phyloP scores from a whole-genome alignment of 352 stramenopile genomes.

The Pythium brachiatum region DNA sequence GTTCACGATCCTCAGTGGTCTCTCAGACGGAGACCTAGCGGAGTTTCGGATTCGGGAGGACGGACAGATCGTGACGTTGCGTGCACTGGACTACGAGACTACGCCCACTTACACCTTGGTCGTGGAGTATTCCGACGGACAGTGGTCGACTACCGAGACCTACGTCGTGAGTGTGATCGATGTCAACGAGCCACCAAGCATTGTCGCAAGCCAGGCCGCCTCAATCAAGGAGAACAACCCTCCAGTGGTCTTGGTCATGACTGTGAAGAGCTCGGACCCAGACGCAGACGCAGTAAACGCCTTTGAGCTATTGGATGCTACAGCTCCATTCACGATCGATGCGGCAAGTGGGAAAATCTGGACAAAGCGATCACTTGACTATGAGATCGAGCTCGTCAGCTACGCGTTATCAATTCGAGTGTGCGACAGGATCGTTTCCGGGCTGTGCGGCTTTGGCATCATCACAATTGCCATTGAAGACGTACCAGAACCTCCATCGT shows the following conservation, averaged over 20 bases:
- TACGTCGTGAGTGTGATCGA: conserved; percentile 40
- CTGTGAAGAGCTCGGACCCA: conserved; percentile 32
- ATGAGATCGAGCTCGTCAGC: conserved; percentile 33
- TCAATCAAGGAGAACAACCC: conserved; percentile 39
- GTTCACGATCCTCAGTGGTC: conserved; percentile 30
- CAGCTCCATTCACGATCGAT: conserved; percentile 24
- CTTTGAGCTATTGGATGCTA: conserved; percentile 24
- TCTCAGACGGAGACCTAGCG: conserved; percentile 10
- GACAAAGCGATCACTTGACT: conserved; percentile 44
- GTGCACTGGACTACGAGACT: conserved; percentile 39
- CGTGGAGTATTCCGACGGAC: conserved; percentile 27
- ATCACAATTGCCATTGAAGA: conserved; percentile 35
- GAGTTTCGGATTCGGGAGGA: conserved; percentile 42
- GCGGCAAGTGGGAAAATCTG: conserved; percentile 24
- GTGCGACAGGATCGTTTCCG: conserved; percentile 32
- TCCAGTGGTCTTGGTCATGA: conserved; percentile 30
- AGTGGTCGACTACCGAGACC: conserved; percentile 28
- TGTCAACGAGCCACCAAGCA: conserved; percentile 45
- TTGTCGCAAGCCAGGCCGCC: conserved; percentile 25
- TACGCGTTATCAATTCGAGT: conserved; percentile 43
- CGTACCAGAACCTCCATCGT: conserved; percentile 34
- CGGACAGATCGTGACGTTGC: conserved; percentile 40
- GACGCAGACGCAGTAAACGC: conserved; percentile 31
- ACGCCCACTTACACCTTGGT: conserved; percentile 11
- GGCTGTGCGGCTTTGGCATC: conserved; percentile 38